Percentiles rank a stretch among this genome's conserved stretches.
These are phyloP conservation scores for Naganishia cerealis DNA, from an alignment of 1,284 basidiomycete genomes.

Conservation along the genomic window DNA sequence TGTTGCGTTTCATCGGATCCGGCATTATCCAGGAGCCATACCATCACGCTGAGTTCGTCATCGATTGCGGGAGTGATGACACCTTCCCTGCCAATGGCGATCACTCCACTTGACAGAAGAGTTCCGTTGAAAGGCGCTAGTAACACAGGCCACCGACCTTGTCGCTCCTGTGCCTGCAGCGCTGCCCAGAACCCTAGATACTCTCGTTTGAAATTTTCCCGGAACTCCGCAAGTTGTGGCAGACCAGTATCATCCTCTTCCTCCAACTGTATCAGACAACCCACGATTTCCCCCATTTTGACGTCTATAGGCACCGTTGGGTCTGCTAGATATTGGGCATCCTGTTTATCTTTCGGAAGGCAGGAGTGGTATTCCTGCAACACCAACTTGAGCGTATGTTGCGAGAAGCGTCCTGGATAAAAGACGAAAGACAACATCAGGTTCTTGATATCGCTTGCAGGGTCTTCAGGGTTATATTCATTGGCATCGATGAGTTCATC, in stretches of 20 bases:
- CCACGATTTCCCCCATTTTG: conserved; percentile 79
- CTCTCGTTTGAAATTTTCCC: conserved; percentile 72
- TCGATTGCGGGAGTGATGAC: conserved; percentile 64
- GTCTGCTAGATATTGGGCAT: conserved; percentile 42
- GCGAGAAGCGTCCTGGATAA: conserved; percentile 81
- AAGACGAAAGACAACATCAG: conserved; percentile 66
- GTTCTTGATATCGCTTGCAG: conserved; percentile 55
- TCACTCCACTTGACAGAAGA: conserved; percentile 49
- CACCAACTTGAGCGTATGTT: conserved; percentile 72
- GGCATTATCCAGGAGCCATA: conserved; percentile 42
- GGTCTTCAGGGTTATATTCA: conserved; percentile 45
- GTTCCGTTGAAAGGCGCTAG: conserved; percentile 55
- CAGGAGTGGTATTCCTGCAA: conserved; percentile 76
- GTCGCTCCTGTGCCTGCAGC: conserved; percentile 79
- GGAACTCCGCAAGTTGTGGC: conserved; percentile 70
- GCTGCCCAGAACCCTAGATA: conserved; percentile 90
- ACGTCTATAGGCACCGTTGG: conserved; percentile 69
- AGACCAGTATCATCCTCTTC: conserved; percentile 75
- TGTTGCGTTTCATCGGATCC: conserved; percentile 31
- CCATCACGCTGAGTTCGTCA: conserved; percentile 64
- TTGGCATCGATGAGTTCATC: conserved; percentile 67
- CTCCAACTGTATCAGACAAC: conserved; percentile 72
- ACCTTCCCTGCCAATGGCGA: conserved; percentile 76
- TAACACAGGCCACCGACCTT: conserved; percentile 76
- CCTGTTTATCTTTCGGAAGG: conserved; percentile 49